Evolutionary conservation across 169 alveolate species (phyloP).

Genomic region (Amoebophrya sp.): DNA sequence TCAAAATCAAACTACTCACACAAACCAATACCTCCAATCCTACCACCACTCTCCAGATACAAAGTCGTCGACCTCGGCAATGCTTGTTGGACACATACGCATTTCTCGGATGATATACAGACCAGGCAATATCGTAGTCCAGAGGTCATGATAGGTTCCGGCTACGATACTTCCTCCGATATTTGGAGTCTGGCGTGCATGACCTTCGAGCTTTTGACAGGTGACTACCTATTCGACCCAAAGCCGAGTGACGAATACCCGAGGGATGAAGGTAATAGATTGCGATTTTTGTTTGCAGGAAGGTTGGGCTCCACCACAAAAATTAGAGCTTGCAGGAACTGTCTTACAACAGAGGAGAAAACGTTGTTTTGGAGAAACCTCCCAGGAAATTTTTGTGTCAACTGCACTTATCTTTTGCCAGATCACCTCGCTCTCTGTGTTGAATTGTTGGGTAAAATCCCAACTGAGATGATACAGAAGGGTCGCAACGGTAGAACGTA

Average conservation of each 20-base stretch:
- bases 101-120: conserved; percentile 86
- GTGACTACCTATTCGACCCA: conserved; percentile 94
- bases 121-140: conserved; percentile 95
- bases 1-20: no score
- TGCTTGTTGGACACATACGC: conserved; percentile 93
- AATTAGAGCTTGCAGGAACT: no score
- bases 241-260: conserved; percentile 58
- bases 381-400: no score
- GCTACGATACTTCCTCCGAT: conserved; percentile 77
- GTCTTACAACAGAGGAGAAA: no score
- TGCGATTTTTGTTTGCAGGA: no score
- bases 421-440: conserved; percentile 82
- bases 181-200: conserved; percentile 94
- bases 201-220: conserved; percentile 91
- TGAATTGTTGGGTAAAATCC: conserved; percentile 77
- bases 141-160: conserved; percentile 64
- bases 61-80: conserved; percentile 94
- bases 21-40: background rate
- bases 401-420: no score
- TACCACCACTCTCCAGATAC: background rate
- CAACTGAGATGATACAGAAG: background rate
- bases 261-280: conserved; percentile 72
- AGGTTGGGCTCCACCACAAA: no score
- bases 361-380: no score
- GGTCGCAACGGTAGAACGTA: conserved; percentile 51